Evolutionary conservation across 2,329 filamentous ascomycete genomes (phyloP), one percentile per base, ranked within the genome.

Genomic region (Hypoxylon sp.): DNA sequence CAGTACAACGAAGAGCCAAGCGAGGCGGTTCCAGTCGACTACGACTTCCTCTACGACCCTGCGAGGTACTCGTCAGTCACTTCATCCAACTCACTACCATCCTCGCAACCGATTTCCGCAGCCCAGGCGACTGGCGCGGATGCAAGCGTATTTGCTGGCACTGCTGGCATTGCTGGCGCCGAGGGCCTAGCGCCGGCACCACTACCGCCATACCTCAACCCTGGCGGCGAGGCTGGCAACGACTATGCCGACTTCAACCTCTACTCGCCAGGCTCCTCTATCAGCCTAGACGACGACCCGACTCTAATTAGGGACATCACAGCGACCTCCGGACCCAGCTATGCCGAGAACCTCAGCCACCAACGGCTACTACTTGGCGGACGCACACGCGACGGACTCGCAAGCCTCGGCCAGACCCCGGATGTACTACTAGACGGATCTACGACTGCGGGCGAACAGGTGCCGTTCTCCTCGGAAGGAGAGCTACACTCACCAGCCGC

Each of bases 241-340:
- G 71, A 80, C 70, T 84, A 84, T 65, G 72, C 77, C 63, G 82
- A 84, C 73, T 85, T 85, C 74, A 81, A 78, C 67, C 77, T 84
- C 13, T 85, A 78, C 73, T 84, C 82, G 46, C 82, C 82, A 6
- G 60, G 55, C 2, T 71, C 73, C 18, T 78, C 80, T 15, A 75
- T 72, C 57, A 77, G 77, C 67, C 73, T 80, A 11, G 80, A 82
- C 53, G 82, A 83, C 56, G 82, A 84, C 40, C 74, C 73, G 70
- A 55, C 62, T 42, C 52, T 65, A 20, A 57, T 37, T 1, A 70
- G 58, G 23, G 70, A 73, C 38, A 46, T 72, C 31, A 51, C 69
- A 3, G 69, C 66, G 17, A 56, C 56, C 7, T 54, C 62, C 37
- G 42, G 29, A 26, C 26, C 43, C 18, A 37, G 57, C 4, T 54